Conservation (phyloP, 768 basidiomycete genomes). For the Coprinopsis marcescibilis region DNA sequence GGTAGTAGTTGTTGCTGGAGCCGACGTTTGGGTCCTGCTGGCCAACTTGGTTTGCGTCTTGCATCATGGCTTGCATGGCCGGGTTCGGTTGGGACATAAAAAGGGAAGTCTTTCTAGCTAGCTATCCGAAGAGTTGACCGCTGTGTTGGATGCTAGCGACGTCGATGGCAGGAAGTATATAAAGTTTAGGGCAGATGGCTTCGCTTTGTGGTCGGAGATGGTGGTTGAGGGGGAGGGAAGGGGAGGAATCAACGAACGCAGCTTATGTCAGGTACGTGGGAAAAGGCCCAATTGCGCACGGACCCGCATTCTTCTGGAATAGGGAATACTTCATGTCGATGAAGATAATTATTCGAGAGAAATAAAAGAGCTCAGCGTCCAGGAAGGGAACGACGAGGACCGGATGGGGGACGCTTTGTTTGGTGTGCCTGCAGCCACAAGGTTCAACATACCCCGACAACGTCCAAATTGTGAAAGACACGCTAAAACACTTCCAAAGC, state of each 20-base stretch:
- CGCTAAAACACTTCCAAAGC: conserved; percentile 61
- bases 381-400: conserved; percentile 26
- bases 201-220: conserved; percentile 36
- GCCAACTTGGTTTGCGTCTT: conserved; percentile 34
- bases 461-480: conserved; percentile 72
- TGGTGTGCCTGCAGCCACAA: conserved; percentile 47
- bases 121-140: conserved; percentile 14
- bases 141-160: neutral
- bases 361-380: conserved; percentile 15
- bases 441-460: conserved; percentile 59
- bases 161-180: conserved; percentile 28
- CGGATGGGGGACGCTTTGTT: conserved; percentile 25
- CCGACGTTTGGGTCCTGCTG: conserved; percentile 35
- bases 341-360: conserved; percentile 16
- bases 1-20: conserved; percentile 59
- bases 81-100: conserved; percentile 50
- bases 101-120: conserved; percentile 13
- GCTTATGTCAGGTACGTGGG: conserved; percentile 58
- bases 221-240: conserved; percentile 42
- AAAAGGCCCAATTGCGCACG: conserved; percentile 52
- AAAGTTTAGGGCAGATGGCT: conserved; percentile 19
- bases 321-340: conserved; percentile 4
- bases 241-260: conserved; percentile 30
- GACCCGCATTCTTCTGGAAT: conserved; percentile 32
- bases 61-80: conserved; percentile 61